Evolutionary conservation across 306 rosid species (phyloP), one percentile per base, ranked within the genome.

Genomic region (Inga leiocalycina): DNA sequence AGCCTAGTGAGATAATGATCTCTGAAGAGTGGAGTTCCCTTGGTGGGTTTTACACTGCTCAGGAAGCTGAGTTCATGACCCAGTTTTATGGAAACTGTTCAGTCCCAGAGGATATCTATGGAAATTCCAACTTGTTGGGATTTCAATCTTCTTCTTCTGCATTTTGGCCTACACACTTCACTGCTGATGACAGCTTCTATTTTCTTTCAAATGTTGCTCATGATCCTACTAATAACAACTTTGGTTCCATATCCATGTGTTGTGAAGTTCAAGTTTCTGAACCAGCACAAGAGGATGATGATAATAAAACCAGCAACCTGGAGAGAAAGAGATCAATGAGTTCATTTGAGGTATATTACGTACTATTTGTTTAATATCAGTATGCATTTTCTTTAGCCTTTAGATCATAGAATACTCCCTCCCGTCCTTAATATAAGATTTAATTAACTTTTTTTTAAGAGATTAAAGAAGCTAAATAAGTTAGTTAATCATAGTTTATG

Each of bases 11-110:
- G 54, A 77, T 66, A 54, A 77, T 70, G 15, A 83, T 84, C 81
- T 88, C 90, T 83, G 88, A 83, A 80, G 90, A 91, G 81, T 94
- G 94, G 97, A 87, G 86, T 51, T 89, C 91, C 72, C 84, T 87
- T 9, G 78, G 88, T 79, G 92, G 86, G 81, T 75, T 91, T 0
- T 87, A 88, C 84, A 81, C 91, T 35, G 86, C 91, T 8, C 89
- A 89, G 66, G 97, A 93, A 68, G 87, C 88, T 76, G 88, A 91
- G 54, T 84, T 93, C 46, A 88, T 93, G 93, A 78, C 87, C 51
- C 90, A 87, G 76, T 77, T 92, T n/a, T 89, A 89, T 72, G 77
- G 61, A 52, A 80, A 80, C 76, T 83, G 62, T 37, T 71, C 78
- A 27, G 45, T 61, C 10, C 77, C 77, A 51, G 46, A 78, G 43